A percentile compares a stretch with the other conserved stretches of the same genome.
Evolutionary conservation across 768 basidiomycete species (phyloP).

Genomic region (Termitomyces sp.): DNA sequence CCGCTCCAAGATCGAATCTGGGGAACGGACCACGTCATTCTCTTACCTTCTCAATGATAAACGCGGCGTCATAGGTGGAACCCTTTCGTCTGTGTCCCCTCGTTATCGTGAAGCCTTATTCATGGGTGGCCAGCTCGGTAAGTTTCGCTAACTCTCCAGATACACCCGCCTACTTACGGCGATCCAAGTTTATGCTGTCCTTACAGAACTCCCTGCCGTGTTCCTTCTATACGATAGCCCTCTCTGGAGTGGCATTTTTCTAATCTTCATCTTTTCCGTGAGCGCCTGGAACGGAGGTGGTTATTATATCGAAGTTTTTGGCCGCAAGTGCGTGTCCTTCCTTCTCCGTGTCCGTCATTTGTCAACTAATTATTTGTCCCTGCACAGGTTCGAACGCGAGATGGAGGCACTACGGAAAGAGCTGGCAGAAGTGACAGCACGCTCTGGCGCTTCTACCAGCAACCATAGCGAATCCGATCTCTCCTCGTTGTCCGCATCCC

Average conservation of each 20-base stretch:
- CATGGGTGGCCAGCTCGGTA: constrained; percentile 81
- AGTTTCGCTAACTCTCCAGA: constrained; percentile 19
- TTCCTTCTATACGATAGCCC: constrained; percentile 79
- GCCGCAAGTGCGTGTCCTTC: constrained; percentile 71
- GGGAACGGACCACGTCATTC: constrained; percentile 87
- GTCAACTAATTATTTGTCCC: constrained; percentile 10
- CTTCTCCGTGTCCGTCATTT: background rate
- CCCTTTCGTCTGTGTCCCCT: constrained; percentile 53
- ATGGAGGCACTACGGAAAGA: constrained; percentile 88
- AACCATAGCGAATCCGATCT: constrained; percentile 12
- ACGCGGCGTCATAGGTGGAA: constrained; percentile 72
- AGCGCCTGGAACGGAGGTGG: constrained; percentile 96
- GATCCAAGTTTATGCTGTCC: constrained; percentile 67
- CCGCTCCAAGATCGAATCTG: constrained; percentile 84
- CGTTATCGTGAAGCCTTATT: constrained; percentile 66
- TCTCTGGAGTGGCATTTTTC: constrained; percentile 70
- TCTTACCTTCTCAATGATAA: constrained; percentile 87
- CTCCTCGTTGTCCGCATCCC: constrained; percentile 10
- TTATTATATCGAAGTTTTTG: constrained; percentile 96
- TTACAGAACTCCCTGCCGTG: constrained; percentile 84
- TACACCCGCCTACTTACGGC: background rate
- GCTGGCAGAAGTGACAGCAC: constrained; percentile 62
- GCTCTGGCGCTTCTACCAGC: constrained; percentile 36
- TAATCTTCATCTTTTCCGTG: constrained; percentile 76
- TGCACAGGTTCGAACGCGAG: constrained; percentile 81